Evolutionary conservation across 2,329 filamentous ascomycete species (phyloP).

Genomic region (Monilinia polystroma): DNA sequence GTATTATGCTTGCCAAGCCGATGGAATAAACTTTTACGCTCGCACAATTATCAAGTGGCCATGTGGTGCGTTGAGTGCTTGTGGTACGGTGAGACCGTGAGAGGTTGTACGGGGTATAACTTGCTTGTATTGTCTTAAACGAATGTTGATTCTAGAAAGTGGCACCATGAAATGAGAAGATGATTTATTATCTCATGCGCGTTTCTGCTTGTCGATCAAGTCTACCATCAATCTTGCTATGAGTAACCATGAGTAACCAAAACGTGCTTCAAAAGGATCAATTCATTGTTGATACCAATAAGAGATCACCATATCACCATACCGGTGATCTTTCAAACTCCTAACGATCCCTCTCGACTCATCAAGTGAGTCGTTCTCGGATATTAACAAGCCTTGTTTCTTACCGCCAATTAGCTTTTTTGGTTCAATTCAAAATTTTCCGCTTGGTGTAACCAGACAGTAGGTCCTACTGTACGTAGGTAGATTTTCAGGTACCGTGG

Average conservation of each 20-base stretch:
- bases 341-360: too few relatives aligned
- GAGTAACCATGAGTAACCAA: neutral
- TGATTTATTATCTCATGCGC: neutral
- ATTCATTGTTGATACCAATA: neutral
- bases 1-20: neutral
- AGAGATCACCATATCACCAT: constrained; percentile 7
- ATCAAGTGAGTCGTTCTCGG: constrained; percentile 2
- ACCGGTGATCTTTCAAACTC: neutral
- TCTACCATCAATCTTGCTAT: neutral
- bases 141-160: neutral
- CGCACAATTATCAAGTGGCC: neutral
- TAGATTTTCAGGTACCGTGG: constrained; percentile 14
- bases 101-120: neutral
- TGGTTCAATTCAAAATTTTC: neutral
- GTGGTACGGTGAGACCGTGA: constrained; percentile 9
- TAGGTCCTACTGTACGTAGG: too few relatives aligned
- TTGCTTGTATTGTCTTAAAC: too few relatives aligned
- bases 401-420: neutral
- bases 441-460: neutral
- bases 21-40: constrained; percentile 9
- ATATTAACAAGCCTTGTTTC: neutral
- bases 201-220: neutral
- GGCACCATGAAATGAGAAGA: neutral
- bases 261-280: neutral
- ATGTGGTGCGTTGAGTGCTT: constrained; percentile 10